phyloP scores from a whole-genome alignment of 257 asterid species.

The Forsythia suspensa region DNA sequence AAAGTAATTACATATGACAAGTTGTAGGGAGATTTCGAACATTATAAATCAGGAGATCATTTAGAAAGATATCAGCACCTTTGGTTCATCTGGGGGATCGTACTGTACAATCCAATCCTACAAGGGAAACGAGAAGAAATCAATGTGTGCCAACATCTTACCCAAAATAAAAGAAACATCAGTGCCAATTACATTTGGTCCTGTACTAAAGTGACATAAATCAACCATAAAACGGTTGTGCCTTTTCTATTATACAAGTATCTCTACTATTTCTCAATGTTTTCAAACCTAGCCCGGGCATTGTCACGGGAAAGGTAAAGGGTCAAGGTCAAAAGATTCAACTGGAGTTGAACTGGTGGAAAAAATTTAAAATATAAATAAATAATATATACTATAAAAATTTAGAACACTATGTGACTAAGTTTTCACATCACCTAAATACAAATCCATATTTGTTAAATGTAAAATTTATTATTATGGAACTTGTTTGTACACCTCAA shows the following conservation, averaged over 20 bases:
- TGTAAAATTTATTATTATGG: not conserved
- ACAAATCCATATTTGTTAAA: not conserved
- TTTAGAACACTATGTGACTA: not conserved
- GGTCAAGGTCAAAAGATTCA: not conserved
- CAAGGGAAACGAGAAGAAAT: constrained; percentile 18
- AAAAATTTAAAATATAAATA: not conserved
- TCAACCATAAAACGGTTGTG: not conserved
- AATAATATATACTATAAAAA: not conserved
- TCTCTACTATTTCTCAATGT: not conserved
- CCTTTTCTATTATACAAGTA: not conserved
- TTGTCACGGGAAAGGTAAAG: not conserved
- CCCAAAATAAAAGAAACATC: not conserved
- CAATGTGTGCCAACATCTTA: not conserved
- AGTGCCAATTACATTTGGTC: not conserved
- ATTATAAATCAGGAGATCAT: not conserved
- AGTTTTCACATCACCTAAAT: not conserved
- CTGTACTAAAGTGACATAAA: not conserved
- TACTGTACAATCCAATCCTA: constrained; percentile 99
- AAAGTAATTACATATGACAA: constrained; percentile 22
- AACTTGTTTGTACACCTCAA: not conserved
- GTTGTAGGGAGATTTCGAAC: constrained; percentile 11
- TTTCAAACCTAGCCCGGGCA: not conserved
- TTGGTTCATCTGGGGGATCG: constrained; percentile 98
- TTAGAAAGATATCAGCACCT: constrained; percentile 45
- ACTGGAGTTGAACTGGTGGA: not conserved